Base-by-base conservation (phyloP, 768 basidiomycete genomes). In the Suillus spraguei region DNA sequence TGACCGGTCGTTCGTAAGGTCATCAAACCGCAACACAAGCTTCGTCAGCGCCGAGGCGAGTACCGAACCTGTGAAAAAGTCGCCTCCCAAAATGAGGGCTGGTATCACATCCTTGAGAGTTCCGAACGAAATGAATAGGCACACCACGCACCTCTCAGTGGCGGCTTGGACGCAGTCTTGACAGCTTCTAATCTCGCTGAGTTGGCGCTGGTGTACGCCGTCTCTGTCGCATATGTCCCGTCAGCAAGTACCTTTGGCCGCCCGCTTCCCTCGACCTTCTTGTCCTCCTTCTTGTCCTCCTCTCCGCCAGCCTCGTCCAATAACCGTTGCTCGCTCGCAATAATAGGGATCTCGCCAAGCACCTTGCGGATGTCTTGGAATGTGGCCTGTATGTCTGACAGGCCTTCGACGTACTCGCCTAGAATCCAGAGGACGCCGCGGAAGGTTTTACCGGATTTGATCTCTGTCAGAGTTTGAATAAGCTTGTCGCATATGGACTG, bases 181-280 rank as follows among this genome's bases (percentile, higher is more conserved):
- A 91, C 91, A 44, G 90, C 88, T 68, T 97, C 94, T 60, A 92
- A 75, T 64, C 83, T 83, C 6, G 88, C 88, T 41, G 84, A 77
- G 39, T 79, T 80, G n/a, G 83, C 75, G 59, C 83, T 85, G 32
- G 85, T 87, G 78, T 89, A 98, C 14, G 93, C 94, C 1, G 94
- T 94, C 79, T 99, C 97, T 6, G 97, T 98, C 1, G 96, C 97
- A 72, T 99, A 99, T 3, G 97, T 99, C 10, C 97, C 97, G 70
- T 99, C 97, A 22, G 95, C 95, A 63, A 97, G 79, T 11, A 99
- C 92, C 71, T 86, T 88, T 8, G 86, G 95, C 72, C 85, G 85
- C 11, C 85, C 81, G 7, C 79, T 77, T 60, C 81, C 65, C 71
- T 78, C 52, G 72, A 74, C 69, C 44, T 75, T 71, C 1, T 70